phyloP scores from a whole-genome alignment of 148 eudicot genomes.

The Euryodendron excelsum region DNA sequence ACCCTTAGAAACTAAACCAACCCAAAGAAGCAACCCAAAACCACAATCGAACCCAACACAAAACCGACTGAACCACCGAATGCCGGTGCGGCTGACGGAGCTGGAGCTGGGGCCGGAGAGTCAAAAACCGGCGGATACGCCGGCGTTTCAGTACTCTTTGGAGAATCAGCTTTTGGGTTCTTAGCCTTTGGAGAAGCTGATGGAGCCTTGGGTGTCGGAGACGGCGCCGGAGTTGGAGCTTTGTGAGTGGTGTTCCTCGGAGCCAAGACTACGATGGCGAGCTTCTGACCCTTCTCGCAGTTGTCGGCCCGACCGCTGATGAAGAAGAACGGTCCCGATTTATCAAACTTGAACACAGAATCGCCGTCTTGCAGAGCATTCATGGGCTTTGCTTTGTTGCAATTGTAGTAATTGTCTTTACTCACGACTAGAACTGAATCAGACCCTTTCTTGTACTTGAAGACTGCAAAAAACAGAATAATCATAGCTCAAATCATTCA shows the following conservation, averaged over 20 bases:
- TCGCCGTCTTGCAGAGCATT: conserved; percentile 4
- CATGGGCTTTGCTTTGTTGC: conserved; percentile 34
- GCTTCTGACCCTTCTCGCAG: conserved; percentile 33
- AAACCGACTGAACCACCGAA: neutral
- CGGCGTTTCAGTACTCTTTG: neutral
- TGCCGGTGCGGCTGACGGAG: conserved; percentile 3
- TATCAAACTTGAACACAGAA: conserved; percentile 23
- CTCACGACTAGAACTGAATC: conserved; percentile 25
- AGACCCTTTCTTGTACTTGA: conserved; percentile 20
- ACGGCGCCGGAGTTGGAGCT: conserved; percentile 1
- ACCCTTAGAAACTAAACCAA: conserved; percentile 6
- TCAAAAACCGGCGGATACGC: neutral
- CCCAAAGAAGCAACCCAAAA: conserved; percentile 6
- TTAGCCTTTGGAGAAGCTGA: neutral
- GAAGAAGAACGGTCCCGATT: conserved; percentile 31
- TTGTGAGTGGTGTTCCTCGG: conserved; percentile 4
- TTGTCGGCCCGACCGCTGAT: conserved; percentile 32
- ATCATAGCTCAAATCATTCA: neutral
- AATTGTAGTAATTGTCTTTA: conserved; percentile 29
- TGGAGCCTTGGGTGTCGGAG: neutral
- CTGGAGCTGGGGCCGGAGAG: conserved; percentile 12
- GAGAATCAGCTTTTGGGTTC: neutral
- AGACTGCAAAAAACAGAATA: conserved; percentile 20
- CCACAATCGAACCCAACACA: conserved; percentile 3
- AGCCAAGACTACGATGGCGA: conserved; percentile 27